Conservation (phyloP, 495 filamentous ascomycete species). For the Venustampulla echinocandica region DNA sequence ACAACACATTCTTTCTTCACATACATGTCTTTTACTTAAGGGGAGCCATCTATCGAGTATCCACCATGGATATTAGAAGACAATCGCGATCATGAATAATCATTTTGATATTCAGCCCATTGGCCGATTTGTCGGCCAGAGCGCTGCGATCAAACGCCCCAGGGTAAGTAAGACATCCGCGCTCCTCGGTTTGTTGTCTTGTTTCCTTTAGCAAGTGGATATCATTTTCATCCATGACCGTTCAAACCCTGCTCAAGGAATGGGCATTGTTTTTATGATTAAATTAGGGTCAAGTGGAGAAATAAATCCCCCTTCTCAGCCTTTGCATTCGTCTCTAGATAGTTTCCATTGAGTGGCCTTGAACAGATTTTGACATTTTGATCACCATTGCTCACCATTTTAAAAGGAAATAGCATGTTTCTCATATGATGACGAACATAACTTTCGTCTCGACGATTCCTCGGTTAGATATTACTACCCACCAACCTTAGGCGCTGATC, state of each 20-base stretch:
- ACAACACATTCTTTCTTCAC: neutral
- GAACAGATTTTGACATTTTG: too few species aligned
- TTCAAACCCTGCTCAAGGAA: too few species aligned
- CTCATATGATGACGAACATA: conserved; percentile 77
- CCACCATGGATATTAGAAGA: neutral
- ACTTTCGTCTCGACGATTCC: conserved; percentile 64
- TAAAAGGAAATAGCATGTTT: conserved; percentile 77
- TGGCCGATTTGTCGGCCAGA: conserved; percentile 49
- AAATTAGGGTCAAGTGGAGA: too few species aligned
- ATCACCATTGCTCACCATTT: too few species aligned
- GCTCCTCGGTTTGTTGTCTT: neutral
- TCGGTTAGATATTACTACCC: conserved; percentile 85
- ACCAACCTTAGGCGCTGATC: conserved; percentile 56
- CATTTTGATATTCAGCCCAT: conserved; percentile 56
- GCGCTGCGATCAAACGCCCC: conserved; percentile 57
- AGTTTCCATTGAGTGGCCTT: too few species aligned
- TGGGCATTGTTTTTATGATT: too few species aligned
- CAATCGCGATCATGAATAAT: conserved; percentile 23
- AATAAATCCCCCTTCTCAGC: too few species aligned
- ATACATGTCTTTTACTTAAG: neutral
- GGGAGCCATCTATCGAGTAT: neutral
- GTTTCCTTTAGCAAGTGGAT: too few species aligned
- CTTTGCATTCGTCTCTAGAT: too few species aligned
- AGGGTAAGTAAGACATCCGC: conserved; percentile 38
- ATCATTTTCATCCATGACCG: too few species aligned